These are phyloP conservation scores for Dipteronia dyeriana DNA, from an alignment of 345 rosid genomes.

Conservation along the genomic window DNA sequence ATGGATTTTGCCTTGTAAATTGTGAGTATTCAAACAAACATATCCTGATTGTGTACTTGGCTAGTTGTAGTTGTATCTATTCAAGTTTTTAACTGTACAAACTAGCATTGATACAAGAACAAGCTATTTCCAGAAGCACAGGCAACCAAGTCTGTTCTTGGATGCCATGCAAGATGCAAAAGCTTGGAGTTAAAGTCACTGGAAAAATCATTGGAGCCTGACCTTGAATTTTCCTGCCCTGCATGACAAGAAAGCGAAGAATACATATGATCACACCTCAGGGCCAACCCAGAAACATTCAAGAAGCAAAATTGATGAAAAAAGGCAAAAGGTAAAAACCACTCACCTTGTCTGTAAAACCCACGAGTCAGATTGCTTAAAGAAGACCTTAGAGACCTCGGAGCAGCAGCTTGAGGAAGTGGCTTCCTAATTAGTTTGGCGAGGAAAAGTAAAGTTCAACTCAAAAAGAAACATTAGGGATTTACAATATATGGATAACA, in stretches of 20 bases:
- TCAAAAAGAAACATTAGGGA: no score
- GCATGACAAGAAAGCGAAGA: not conserved
- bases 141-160: constrained; percentile 50
- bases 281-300: not conserved
- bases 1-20: not conserved
- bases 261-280: not conserved
- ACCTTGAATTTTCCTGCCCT: constrained; percentile 43
- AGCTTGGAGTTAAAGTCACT: constrained; percentile 46
- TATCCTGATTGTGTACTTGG: not conserved
- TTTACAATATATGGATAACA: no score
- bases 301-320: not conserved
- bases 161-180: constrained; percentile 67
- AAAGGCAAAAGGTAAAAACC: not conserved
- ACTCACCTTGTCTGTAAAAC: constrained; percentile 53
- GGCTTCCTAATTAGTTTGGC: constrained; percentile 36
- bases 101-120: constrained; percentile 54
- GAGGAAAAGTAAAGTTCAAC: not conserved
- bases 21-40: not conserved
- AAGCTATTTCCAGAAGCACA: constrained; percentile 61
- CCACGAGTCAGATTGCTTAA: constrained; percentile 59
- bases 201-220: constrained; percentile 26
- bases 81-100: not conserved
- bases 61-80: no score
- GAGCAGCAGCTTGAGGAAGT: constrained; percentile 31
- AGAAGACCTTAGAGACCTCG: constrained; percentile 56